Evolutionary conservation across 2,329 filamentous ascomycete species (phyloP).

Genomic region (Fusarium tuaranense): DNA sequence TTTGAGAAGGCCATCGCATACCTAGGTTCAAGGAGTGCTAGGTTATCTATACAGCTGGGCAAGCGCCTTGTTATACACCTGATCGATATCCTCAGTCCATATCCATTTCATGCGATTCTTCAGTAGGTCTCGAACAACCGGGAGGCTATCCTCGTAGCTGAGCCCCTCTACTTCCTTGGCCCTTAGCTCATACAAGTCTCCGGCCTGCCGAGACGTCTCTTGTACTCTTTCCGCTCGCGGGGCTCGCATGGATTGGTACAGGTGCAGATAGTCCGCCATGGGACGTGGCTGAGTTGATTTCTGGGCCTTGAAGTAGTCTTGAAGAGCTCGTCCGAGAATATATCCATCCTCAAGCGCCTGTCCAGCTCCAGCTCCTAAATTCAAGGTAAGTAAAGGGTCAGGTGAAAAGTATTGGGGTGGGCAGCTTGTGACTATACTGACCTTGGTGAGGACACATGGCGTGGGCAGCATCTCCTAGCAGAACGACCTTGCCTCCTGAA

Average conservation of each 20-base stretch:
- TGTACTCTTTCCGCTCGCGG: neutral
- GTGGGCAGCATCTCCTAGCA: constrained; percentile 1
- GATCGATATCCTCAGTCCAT: neutral
- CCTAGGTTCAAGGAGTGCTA: neutral
- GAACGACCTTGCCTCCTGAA: constrained; percentile 3
- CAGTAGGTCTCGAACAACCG: neutral
- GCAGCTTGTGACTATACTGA: neutral
- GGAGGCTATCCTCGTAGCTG: neutral
- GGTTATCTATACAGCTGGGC: neutral
- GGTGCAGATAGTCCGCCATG: neutral
- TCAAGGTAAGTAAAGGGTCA: neutral
- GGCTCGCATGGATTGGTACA: neutral
- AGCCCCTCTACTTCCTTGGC: neutral
- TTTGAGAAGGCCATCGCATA: neutral
- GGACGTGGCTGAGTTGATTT: neutral
- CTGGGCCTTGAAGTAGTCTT: neutral
- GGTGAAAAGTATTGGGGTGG: neutral
- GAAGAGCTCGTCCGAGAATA: neutral
- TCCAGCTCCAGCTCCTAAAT: neutral
- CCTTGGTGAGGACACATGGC: constrained; percentile 7
- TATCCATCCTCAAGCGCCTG: constrained; percentile 6
- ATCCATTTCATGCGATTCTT: neutral
- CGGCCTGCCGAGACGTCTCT: neutral
- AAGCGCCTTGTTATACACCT: neutral
- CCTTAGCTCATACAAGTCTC: neutral